Evolutionary conservation across 768 basidiomycete genomes (phyloP), one percentile per base, ranked within the genome.

Genomic region (Auricularia cornea): DNA sequence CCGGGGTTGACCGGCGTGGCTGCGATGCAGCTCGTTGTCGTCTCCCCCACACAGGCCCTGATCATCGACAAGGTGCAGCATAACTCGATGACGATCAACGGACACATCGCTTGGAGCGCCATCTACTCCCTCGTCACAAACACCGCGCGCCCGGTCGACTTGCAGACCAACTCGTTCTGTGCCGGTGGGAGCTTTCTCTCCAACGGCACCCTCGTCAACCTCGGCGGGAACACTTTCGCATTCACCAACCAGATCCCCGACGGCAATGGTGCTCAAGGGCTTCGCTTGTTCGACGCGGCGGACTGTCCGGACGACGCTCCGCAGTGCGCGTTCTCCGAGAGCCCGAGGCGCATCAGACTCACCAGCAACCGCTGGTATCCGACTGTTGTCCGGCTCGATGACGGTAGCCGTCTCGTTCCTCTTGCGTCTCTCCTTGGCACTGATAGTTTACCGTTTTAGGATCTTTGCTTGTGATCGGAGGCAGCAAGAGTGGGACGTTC

Each of bases 41-140:
- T 92, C 66, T 92, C 90, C 2, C 69, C 81, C 16, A 83, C 81
- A 8, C 88, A 89, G 67, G 90, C 84, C 16, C 73, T 92, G 65
- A 79, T 93, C 59, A 71, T 93, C 41, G 90, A 93, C 80, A 92
- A 92, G 73, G 90, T 91, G 29, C 90, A 91, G 71, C 89, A 92
- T 72, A 92, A 93, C 69, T 90, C 90, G 35, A 75, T 91, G 59
- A 82, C 83, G 0, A 78, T 91, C 70, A 73, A 82, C 65, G 86
- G 87, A 0, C 90, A 90, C 69, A 89, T 90, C 18, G 89, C 90
- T 14, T 93, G 91, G 90, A 88, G 80, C 0, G 86, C 86, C 10
- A 72, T 93, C 26, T 92, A 87, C 72, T 84, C 90, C 70, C 76
- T 93, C 57, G 30, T 31, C 54, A 10, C 26, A 4, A 26, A 57